A percentile compares a stretch with the other conserved stretches of the same genome.
Evolutionary conservation across 2,329 filamentous ascomycete species (phyloP).

Genomic region (Fusarium sp.): DNA sequence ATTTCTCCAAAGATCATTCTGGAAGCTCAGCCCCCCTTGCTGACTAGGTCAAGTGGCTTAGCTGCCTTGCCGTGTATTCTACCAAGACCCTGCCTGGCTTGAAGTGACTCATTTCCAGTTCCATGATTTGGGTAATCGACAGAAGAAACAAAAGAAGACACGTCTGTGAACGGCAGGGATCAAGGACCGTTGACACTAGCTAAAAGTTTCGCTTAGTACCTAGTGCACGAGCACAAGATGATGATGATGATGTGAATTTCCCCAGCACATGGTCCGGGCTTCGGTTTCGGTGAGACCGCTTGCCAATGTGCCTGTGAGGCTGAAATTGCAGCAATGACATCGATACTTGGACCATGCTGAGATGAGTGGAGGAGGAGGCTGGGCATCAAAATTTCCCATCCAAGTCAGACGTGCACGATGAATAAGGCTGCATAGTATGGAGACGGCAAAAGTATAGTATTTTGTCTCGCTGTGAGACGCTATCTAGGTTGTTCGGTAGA

Average conservation of each 20-base stretch:
- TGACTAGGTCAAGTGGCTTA: slow-evolving; percentile 4
- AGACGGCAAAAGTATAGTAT: slow-evolving; percentile 26
- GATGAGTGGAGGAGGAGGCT: slow-evolving; percentile 13
- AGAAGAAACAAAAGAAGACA: not conserved
- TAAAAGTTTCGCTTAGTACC: slow-evolving; percentile 19
- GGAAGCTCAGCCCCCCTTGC: slow-evolving; percentile 26
- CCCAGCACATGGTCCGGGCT: slow-evolving; percentile 3
- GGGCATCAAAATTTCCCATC: slow-evolving; percentile 2
- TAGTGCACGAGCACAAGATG: slow-evolving; percentile 7
- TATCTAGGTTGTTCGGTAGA: slow-evolving; percentile 14
- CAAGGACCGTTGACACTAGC: slow-evolving; percentile 24
- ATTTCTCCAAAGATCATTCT: slow-evolving; percentile 6
- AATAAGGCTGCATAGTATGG: slow-evolving; percentile 23
- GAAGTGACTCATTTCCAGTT: slow-evolving; percentile 28
- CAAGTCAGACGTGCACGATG: slow-evolving; percentile 4
- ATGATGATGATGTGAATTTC: slow-evolving; percentile 12
- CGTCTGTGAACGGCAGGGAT: slow-evolving; percentile 11
- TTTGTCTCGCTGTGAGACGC: slow-evolving; percentile 16
- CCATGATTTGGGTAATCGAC: slow-evolving; percentile 23
- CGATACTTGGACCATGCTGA: slow-evolving; percentile 12
- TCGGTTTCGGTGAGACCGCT: slow-evolving; percentile 30
- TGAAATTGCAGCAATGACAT: slow-evolving; percentile 8
- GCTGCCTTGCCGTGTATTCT: not conserved
- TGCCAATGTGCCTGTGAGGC: slow-evolving; percentile 15
- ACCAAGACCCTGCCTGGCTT: slow-evolving; percentile 21